Base-by-base conservation (phyloP, 805 yeast genomes). In the Yarrowia sp. region DNA sequence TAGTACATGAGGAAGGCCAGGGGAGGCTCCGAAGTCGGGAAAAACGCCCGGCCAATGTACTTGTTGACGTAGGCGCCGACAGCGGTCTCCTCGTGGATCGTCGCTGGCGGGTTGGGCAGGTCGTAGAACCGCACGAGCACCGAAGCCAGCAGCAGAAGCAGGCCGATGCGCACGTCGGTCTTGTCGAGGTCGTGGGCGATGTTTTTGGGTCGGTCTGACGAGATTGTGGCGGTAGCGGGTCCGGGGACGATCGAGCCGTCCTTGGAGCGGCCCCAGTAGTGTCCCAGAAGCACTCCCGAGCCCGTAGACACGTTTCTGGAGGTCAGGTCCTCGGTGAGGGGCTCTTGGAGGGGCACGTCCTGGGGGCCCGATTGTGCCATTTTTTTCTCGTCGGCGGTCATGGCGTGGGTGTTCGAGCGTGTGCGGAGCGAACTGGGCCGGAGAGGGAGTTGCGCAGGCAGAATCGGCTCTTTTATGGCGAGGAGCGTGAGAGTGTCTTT, bases 11-110 rank as follows among this genome's bases (percentile, higher is more conserved):
- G 66, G 55, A 79, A 78, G 18, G 74, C 77, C 38, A 83, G 70
- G 2, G 87, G 86, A 3, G 87, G 86, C 62, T 82, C 81, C n/a
- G 80, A 78, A 65, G 81, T 85, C 18, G 82, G 69, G 69, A 81
- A 83, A 66, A 80, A 83, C 51, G 74, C 73, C 6, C 84, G 83
- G 21, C 69, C 69, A 55, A 72, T 73, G 71, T 84, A 84, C 35
- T 77, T 74, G 62, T 67, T 65, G 47, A 68, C 38, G 22, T 62
- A 49, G 3, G 62, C 58, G 7, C 68, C 68, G 10, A 67, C 36
- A 3, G 56, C 65, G 0, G 65, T 61, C 41, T 67, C 69, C 29
- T 65, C 68, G 33, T 39, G 62, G 16, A 66, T 47, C 19, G 64
- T 62, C 8, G 42, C 39, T 7, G 65, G 59, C 9, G 68, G 65